Conservation (phyloP, 1,139 yeast species). For the Arxiozyma telluris region DNA sequence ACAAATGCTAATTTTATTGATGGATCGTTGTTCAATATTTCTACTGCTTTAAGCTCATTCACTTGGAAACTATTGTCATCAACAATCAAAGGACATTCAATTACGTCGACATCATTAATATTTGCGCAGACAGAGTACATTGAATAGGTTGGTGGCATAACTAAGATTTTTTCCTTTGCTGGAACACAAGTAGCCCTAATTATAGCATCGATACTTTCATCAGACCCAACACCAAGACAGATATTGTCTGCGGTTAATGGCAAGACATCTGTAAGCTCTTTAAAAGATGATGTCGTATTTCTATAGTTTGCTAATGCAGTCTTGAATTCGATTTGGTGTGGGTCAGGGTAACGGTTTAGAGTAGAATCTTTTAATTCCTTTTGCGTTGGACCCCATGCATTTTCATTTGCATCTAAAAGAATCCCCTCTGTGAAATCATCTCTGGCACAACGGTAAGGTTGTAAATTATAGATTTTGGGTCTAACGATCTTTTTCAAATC, state of each 20-base stretch:
- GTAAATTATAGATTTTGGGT: conserved; percentile 70
- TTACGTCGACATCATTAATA: conserved; percentile 76
- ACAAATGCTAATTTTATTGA: conserved; percentile 65
- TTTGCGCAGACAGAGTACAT: conserved; percentile 91
- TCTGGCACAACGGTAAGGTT: conserved; percentile 93
- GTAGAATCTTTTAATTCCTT: conserved; percentile 39
- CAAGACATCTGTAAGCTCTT: conserved; percentile 15
- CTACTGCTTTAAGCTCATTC: conserved; percentile 46
- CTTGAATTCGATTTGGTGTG: conserved; percentile 81
- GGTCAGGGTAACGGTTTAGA: conserved; percentile 91
- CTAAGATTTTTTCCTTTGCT: conserved; percentile 66
- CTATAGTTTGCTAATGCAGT: conserved; percentile 62
- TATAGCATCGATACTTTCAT: conserved; percentile 85
- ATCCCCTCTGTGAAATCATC: conserved; percentile 86
- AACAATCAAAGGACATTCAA: conserved; percentile 50
- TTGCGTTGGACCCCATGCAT: conserved; percentile 84
- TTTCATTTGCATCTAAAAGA: conserved; percentile 89
- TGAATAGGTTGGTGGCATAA: conserved; percentile 95
- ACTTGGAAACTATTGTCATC: conserved; percentile 56
- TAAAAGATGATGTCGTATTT: conserved; percentile 39
- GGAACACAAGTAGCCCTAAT: conserved; percentile 83
- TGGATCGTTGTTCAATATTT: conserved; percentile 47
- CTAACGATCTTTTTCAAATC: conserved; percentile 43
- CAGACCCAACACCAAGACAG: conserved; percentile 95
- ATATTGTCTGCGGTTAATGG: conserved; percentile 56